phyloP scores from a whole-genome alignment of 2,329 filamentous ascomycete species.

The Colletotrichum sp. region DNA sequence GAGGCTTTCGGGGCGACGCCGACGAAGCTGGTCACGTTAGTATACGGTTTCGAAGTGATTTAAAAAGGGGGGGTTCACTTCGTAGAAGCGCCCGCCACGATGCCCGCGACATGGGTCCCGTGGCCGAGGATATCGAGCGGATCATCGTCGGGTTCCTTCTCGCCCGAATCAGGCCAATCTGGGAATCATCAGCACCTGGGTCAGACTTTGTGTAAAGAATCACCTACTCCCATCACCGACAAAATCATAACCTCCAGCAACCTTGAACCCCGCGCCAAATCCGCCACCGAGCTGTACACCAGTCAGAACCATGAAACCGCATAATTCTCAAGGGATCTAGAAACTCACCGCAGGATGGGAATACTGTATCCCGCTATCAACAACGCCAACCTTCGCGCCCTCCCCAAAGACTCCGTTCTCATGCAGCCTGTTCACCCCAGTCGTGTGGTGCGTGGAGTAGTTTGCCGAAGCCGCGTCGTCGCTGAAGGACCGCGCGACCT shows the following conservation, averaged over 20 bases:
- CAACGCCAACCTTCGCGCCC: slow-evolving; percentile 40
- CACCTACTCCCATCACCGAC: slow-evolving; percentile 37
- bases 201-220: slow-evolving; percentile 17
- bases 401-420: slow-evolving; percentile 38
- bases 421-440: slow-evolving; percentile 43
- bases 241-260: slow-evolving; percentile 48
- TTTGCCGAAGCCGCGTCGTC: slow-evolving; percentile 27
- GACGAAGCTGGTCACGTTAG: slow-evolving; percentile 2
- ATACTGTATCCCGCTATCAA: slow-evolving; percentile 45
- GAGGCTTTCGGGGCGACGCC: slow-evolving; percentile 34
- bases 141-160: neutral
- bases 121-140: slow-evolving; percentile 27
- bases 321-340: too few species aligned
- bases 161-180: slow-evolving; percentile 29
- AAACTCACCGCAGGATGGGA: slow-evolving; percentile 38
- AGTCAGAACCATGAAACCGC: slow-evolving; percentile 25
- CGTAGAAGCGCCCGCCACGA: slow-evolving; percentile 29
- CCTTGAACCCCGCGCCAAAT: slow-evolving; percentile 49
- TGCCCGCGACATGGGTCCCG: slow-evolving; percentile 38
- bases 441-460: slow-evolving; percentile 40
- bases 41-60: neutral
- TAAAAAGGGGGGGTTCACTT: neutral
- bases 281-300: slow-evolving; percentile 42
- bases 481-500: neutral
- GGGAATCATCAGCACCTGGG: slow-evolving; percentile 22